These are phyloP conservation scores for Phytopythium aichiense DNA, from an alignment of 352 stramenopile genomes.

Conservation along the genomic window DNA sequence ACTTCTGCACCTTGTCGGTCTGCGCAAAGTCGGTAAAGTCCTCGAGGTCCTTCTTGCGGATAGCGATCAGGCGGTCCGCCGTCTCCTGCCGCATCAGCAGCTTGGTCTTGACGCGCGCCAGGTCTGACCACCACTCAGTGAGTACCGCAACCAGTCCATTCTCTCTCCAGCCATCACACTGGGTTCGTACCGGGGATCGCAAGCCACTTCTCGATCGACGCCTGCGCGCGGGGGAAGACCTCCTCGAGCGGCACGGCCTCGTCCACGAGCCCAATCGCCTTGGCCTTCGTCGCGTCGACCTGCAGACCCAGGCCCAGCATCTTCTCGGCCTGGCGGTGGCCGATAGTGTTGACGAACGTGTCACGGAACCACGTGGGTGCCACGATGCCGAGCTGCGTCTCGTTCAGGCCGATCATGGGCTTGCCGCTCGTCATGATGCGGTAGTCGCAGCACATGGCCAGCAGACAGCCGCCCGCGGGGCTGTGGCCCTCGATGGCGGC, in stretches of 20 bases:
- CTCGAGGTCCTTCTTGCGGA: constrained; percentile 58
- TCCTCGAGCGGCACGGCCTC: constrained; percentile 74
- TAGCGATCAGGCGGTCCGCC: constrained; percentile 45
- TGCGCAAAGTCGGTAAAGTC: constrained; percentile 69
- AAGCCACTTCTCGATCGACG: constrained; percentile 71
- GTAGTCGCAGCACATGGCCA: constrained; percentile 94
- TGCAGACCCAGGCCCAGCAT: constrained; percentile 80
- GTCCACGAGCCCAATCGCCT: constrained; percentile 73
- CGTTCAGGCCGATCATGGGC: constrained; percentile 92
- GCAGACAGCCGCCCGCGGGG: constrained; percentile 90
- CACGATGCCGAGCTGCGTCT: constrained; percentile 92
- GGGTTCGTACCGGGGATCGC: constrained; percentile 62
- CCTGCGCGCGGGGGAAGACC: constrained; percentile 62
- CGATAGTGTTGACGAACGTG: constrained; percentile 83
- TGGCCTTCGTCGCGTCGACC: constrained; percentile 69
- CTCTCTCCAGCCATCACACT: neutral
- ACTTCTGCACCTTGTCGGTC: constrained; percentile 82
- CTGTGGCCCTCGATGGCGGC: constrained; percentile 91
- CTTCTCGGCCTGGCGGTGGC: constrained; percentile 80
- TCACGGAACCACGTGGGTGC: constrained; percentile 78
- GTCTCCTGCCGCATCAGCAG: constrained; percentile 72
- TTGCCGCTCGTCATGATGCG: constrained; percentile 89
- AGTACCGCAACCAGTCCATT: neutral
- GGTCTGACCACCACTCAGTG: constrained; percentile 23
- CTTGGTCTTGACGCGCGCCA: constrained; percentile 73